Base-by-base conservation (phyloP, 305 asterid species). In the Fraxinus paxiana region DNA sequence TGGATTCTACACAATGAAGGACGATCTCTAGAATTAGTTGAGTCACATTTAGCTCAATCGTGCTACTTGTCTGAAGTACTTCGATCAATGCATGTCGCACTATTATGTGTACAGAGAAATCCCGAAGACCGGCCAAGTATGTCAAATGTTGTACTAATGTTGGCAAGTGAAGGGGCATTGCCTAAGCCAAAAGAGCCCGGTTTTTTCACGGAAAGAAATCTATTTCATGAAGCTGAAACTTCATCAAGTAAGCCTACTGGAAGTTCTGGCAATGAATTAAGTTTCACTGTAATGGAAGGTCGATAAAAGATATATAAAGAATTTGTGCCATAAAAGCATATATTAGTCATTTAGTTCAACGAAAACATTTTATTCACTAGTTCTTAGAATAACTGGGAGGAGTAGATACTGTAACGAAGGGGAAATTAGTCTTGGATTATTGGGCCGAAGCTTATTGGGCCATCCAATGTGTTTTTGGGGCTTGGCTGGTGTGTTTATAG, bases 171-270 rank as follows among this genome's bases (percentile, higher is more conserved):
- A 1, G 12, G 77, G 77, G 10, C 31, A 26, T 43, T 79, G 69
- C 82, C 82, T 5, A 38, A 15, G 28, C 82, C 82, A 0, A 79
- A 79, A 67, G 82, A 79, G 48, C 77, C 82, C 0, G 82, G 82
- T 10, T 79, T 79, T 69, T 79, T 79, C 77, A 79, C 77, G 0
- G 77, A 69, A 67, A 79, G 82, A 46, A 69, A 65, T 34, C 0
- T 43, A 10, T 63, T 67, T 15, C 46, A 10, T 41, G 76, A 41
- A 22, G 38, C 48, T 20, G 76, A 78, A 9, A 24, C 76, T 6
- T 78, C 63, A 51, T 78, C 76, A 41, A 59, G 80, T 59, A 77
- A 59, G 17, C 73, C 54, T 34, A 33, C 74, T 1, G 3, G 1
- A 18, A 17, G 74, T 59, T 56, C 80, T 2, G 80, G 59, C 31